Percentiles rank a stretch among this genome's conserved stretches.
Conservation (phyloP, 352 stramenopile species). For the Pythium monospermum region DNA sequence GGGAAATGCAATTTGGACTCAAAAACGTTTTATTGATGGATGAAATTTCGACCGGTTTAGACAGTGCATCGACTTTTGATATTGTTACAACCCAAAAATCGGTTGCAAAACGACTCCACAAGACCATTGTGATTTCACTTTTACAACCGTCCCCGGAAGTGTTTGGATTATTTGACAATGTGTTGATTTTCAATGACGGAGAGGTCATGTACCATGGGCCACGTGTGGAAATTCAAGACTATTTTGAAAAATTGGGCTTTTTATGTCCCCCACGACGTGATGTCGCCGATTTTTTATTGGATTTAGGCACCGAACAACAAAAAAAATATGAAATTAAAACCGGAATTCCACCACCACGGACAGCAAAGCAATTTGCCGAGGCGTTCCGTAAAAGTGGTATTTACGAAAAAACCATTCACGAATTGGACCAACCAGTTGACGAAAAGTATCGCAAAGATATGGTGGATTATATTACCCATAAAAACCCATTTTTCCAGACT, state of each 20-base stretch:
- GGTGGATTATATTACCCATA: neutral
- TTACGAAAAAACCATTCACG: constrained; percentile 1
- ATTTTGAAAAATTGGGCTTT: constrained; percentile 67
- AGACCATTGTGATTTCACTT: constrained; percentile 41
- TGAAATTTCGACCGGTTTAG: constrained; percentile 54
- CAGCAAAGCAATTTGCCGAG: constrained; percentile 12
- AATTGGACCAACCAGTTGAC: neutral
- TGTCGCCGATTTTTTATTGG: constrained; percentile 26
- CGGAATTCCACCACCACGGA: neutral
- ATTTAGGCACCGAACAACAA: constrained; percentile 22
- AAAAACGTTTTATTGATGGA: constrained; percentile 40
- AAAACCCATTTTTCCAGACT: neutral
- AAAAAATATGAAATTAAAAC: constrained; percentile 14
- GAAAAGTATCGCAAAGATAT: neutral
- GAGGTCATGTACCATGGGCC: constrained; percentile 79
- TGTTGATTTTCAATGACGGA: constrained; percentile 80
- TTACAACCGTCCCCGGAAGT: constrained; percentile 85
- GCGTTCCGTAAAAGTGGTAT: constrained; percentile 3
- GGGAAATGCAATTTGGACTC: constrained; percentile 77
- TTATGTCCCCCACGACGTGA: constrained; percentile 25
- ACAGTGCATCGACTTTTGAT: constrained; percentile 41
- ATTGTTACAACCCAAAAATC: constrained; percentile 54
- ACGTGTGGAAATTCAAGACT: constrained; percentile 42
- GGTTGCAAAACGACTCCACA: constrained; percentile 15
- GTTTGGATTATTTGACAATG: constrained; percentile 87